Evolutionary conservation across 768 basidiomycete genomes (phyloP).

Genomic region (Termitomyces sp.): DNA sequence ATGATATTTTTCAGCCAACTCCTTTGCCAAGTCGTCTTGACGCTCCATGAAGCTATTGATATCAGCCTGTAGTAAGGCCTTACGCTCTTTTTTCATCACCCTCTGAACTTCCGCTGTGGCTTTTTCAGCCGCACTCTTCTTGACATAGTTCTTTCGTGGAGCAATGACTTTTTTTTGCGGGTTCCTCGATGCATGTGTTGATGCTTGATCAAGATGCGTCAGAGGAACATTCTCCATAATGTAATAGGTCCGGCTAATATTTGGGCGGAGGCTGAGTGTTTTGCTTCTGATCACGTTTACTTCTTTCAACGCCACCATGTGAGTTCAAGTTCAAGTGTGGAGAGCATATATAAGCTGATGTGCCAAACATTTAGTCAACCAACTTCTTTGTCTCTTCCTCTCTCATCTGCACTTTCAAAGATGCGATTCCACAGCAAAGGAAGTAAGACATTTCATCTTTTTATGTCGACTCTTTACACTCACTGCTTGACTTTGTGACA

Average conservation of each 20-base stretch:
- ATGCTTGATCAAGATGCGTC: neutral
- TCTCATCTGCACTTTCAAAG: too few species aligned
- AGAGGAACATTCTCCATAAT: neutral
- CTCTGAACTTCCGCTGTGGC: neutral
- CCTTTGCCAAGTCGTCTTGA: neutral
- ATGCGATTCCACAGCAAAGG: too few species aligned
- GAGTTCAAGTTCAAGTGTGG: too few species aligned
- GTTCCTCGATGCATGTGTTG: neutral
- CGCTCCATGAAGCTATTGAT: neutral
- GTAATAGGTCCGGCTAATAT: neutral
- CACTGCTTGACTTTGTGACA: too few species aligned
- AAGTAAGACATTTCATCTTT: too few species aligned
- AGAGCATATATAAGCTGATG: too few species aligned
- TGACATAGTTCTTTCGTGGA: neutral
- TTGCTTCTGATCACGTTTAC: too few species aligned
- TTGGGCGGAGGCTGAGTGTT: too few species aligned
- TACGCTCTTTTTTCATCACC: neutral
- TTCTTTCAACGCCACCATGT: too few species aligned
- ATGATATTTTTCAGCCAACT: constrained; percentile 1
- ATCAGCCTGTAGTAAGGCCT: neutral
- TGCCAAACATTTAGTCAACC: too few species aligned
- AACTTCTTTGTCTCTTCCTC: too few species aligned
- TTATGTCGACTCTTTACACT: too few species aligned
- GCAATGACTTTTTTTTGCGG: neutral
- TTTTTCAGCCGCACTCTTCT: neutral